A percentile compares a stretch with the other conserved stretches of the same genome.
Conservation (phyloP, 2,329 filamentous ascomycete species). For the Bipolaris zeicola region DNA sequence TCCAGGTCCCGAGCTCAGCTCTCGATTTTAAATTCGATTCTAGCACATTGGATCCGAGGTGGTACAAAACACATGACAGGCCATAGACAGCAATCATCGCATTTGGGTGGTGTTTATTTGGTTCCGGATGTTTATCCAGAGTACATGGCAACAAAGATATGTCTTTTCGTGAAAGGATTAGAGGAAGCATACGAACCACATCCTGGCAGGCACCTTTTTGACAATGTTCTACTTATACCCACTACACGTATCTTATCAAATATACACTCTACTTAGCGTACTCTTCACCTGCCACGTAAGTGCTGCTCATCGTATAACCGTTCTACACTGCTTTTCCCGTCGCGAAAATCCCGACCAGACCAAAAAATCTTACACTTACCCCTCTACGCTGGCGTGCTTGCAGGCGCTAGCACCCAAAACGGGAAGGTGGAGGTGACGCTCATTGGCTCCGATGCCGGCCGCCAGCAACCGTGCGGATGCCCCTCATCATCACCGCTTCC, state of each 20-base stretch:
- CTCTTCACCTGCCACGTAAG: neutral
- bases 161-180: neutral
- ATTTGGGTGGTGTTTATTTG: slow-evolving; percentile 29
- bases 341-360: slow-evolving; percentile 4
- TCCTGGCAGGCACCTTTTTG: neutral
- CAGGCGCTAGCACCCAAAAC: neutral
- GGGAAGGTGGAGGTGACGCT: neutral
- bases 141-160: neutral
- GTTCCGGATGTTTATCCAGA: slow-evolving; percentile 2
- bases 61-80: slow-evolving; percentile 8
- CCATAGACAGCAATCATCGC: slow-evolving; percentile 24
- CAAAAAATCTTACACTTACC: slow-evolving; percentile 16
- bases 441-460: neutral
- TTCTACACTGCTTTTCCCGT: neutral
- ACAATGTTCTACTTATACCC: neutral
- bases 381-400: slow-evolving; percentile 9
- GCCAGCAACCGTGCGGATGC: neutral
- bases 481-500: neutral
- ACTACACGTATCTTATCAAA: neutral
- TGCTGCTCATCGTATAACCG: neutral
- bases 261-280: too few species aligned
- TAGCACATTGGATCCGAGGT: neutral
- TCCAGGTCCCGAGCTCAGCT: neutral
- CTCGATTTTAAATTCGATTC: neutral
- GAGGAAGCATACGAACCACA: neutral